These are phyloP conservation scores for Agaricales sp. DNA, from an alignment of 1,284 basidiomycete species.

Conservation along the genomic window DNA sequence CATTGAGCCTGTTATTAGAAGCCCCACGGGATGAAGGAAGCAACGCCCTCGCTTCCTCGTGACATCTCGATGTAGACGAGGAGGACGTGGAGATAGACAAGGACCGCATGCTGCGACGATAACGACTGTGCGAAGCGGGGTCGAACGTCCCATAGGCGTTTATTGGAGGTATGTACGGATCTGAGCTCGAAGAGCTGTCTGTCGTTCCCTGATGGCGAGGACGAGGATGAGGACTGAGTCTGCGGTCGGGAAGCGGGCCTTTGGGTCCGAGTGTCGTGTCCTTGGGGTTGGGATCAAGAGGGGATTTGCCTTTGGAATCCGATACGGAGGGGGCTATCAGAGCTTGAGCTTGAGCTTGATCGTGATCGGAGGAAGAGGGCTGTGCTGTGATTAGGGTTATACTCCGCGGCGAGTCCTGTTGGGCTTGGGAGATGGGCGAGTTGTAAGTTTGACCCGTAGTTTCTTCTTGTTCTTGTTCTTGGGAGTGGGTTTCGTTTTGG, in stretches of 20 bases:
- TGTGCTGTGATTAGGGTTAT: too few relatives aligned
- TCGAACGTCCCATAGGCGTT: conserved; percentile 40
- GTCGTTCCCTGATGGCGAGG: conserved; percentile 9
- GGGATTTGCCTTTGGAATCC: background rate
- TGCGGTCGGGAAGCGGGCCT: too few relatives aligned
- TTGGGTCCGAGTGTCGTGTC: background rate
- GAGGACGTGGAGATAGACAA: conserved; percentile 14
- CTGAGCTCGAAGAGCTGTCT: conserved; percentile 11
- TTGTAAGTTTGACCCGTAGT: too few relatives aligned
- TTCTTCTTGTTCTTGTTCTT: too few relatives aligned
- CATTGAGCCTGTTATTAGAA: too few relatives aligned
- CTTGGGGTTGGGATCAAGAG: background rate
- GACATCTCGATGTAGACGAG: conserved; percentile 14
- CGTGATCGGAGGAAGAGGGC: too few relatives aligned
- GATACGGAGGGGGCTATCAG: too few relatives aligned
- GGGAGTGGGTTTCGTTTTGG: too few relatives aligned
- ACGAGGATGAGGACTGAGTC: background rate
- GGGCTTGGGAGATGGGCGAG: background rate
- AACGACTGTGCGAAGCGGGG: conserved; percentile 12
- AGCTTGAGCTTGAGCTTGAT: too few relatives aligned
- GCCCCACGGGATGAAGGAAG: conserved; percentile 21
- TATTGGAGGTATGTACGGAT: conserved; percentile 31
- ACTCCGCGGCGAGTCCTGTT: too few relatives aligned
- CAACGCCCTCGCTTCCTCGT: conserved; percentile 17
- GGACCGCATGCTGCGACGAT: too few relatives aligned